Percentiles rank a stretch among this genome's conserved stretches.
phyloP scores from a whole-genome alignment of 345 rosid species.

The Nasturtium officinale region DNA sequence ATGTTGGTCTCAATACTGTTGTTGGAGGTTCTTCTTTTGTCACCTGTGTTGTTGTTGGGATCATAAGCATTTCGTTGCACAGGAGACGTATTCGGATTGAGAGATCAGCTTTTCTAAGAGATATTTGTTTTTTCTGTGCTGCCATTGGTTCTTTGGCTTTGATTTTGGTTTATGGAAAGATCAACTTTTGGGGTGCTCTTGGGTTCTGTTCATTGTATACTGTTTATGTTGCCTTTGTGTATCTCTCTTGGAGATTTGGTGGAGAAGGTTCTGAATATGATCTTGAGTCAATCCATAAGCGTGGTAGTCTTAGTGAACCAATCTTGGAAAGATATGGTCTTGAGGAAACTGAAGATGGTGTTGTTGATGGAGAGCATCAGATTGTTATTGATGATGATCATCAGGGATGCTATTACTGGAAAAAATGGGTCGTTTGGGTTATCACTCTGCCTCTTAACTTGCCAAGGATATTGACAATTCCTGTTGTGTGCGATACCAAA shows the following conservation, averaged over 20 bases:
- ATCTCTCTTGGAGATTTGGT: conserved; percentile 46
- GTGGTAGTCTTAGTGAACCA: conserved; percentile 37
- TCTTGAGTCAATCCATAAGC: conserved; percentile 39
- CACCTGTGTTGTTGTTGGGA: conserved; percentile 76
- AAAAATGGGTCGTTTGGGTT: conserved; percentile 41
- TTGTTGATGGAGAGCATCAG: conserved; percentile 15
- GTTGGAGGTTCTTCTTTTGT: conserved; percentile 87
- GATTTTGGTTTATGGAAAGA: conserved; percentile 56
- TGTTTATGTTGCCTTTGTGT: conserved; percentile 64
- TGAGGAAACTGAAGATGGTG: conserved; percentile 17
- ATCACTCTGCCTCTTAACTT: conserved; percentile 76
- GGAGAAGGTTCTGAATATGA: conserved; percentile 38
- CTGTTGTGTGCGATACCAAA: conserved; percentile 60
- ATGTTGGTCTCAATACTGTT: conserved; percentile 76
- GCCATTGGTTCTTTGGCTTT: conserved; percentile 62
- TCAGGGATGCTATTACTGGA: conserved; percentile 33
- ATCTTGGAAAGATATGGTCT: conserved; percentile 25
- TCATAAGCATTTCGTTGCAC: conserved; percentile 54
- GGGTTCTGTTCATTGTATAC: conserved; percentile 62
- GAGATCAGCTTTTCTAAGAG: conserved; percentile 69
- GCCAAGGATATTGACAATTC: conserved; percentile 84
- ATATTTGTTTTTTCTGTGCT: conserved; percentile 66
- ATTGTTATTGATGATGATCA: conserved; percentile 1
- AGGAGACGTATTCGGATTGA: conserved; percentile 54
- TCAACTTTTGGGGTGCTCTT: conserved; percentile 65